These are phyloP conservation scores for Hyphodiscus hymeniophilus DNA, from an alignment of 495 filamentous ascomycete genomes.

Conservation along the genomic window DNA sequence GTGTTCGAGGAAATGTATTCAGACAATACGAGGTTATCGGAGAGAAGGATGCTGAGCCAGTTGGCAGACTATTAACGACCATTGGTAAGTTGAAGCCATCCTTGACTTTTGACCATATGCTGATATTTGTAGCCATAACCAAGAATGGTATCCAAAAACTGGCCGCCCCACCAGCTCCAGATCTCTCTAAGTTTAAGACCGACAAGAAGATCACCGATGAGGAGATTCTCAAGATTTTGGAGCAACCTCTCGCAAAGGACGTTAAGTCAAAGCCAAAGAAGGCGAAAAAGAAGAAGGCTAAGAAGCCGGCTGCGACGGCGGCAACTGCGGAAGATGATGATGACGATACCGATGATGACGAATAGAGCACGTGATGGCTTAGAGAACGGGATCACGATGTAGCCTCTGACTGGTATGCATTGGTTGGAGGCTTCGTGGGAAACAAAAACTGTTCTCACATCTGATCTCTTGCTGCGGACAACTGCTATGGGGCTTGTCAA, in stretches of 20 bases:
- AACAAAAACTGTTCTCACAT: background rate
- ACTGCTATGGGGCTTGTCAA: conserved; percentile 16
- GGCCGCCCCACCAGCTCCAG: conserved; percentile 60
- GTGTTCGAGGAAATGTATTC: conserved; percentile 81
- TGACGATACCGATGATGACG: conserved; percentile 48
- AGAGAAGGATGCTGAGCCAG: conserved; percentile 76
- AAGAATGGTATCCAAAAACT: conserved; percentile 92
- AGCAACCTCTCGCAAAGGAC: conserved; percentile 61
- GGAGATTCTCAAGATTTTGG: conserved; percentile 87
- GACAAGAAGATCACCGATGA: conserved; percentile 98
- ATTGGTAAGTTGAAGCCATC: conserved; percentile 56
- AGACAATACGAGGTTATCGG: conserved; percentile 93
- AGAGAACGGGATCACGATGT: background rate
- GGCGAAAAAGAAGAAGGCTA: conserved; percentile 40
- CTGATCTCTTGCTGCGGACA: conserved; percentile 12
- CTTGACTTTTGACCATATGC: conserved; percentile 13
- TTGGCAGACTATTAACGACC: conserved; percentile 81
- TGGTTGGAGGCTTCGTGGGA: background rate
- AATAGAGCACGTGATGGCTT: conserved; percentile 32
- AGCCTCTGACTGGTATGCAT: background rate
- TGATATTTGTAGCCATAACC: conserved; percentile 66
- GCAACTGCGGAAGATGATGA: conserved; percentile 39
- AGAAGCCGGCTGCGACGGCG: conserved; percentile 20
- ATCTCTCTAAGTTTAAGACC: conserved; percentile 73
- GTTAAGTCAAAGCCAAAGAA: conserved; percentile 87